Conservation (phyloP, 1,139 yeast genomes). For the Debaryomyces nepalensis region DNA sequence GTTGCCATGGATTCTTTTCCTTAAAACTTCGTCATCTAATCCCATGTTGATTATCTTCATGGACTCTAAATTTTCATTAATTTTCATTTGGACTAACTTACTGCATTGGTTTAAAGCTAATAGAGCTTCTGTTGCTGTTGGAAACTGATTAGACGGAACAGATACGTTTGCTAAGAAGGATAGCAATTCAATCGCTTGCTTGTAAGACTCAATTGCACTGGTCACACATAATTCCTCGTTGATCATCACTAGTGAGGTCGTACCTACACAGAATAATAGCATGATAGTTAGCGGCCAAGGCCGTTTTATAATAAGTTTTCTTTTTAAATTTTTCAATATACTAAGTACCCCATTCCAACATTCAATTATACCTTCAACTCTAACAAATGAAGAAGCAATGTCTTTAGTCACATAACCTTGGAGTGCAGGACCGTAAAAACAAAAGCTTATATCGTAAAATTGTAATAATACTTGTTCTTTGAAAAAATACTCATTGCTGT, state of each 20-base stretch:
- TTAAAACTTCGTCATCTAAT: neutral
- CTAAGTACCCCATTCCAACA: conserved; percentile 1
- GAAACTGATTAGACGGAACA: conserved; percentile 1
- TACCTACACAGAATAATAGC: conserved; percentile 1
- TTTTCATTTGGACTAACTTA: neutral
- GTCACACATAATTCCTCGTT: neutral
- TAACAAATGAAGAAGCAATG: neutral
- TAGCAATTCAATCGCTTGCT: neutral
- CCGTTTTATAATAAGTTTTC: neutral
- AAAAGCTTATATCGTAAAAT: conserved; percentile 6
- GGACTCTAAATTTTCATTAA: neutral
- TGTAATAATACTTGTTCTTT: conserved; percentile 1
- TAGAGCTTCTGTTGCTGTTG: conserved; percentile 1
- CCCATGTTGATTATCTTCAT: conserved; percentile 1
- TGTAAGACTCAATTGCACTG: neutral
- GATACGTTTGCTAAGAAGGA: conserved; percentile 3
- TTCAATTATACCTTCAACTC: conserved; percentile 1
- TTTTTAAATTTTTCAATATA: neutral
- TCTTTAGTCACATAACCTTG: neutral
- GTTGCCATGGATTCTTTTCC: conserved; percentile 1
- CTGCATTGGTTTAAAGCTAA: conserved; percentile 1
- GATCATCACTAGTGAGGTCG: neutral
- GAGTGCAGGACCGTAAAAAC: conserved; percentile 6
- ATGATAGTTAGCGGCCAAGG: conserved; percentile 4
- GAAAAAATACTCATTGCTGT: neutral